A percentile compares a stretch with the other conserved stretches of the same genome.
Conservation (phyloP, 2,329 filamentous ascomycete genomes). For the Cordyceps javanica region DNA sequence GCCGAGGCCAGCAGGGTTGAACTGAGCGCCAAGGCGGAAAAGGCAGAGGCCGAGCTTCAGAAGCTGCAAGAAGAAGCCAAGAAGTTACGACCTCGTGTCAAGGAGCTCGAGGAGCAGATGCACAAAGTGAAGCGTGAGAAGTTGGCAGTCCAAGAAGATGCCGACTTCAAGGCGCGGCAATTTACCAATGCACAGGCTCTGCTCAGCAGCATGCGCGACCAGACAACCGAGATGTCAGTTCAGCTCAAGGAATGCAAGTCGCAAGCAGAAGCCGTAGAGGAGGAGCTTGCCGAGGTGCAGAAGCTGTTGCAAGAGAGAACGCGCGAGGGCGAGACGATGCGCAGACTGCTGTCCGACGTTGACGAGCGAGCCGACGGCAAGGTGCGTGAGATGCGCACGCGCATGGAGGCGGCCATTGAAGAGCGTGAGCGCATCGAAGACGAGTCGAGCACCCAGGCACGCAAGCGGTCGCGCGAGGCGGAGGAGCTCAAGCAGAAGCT, state of each 20-base stretch:
- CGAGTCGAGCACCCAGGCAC: conserved; percentile 71
- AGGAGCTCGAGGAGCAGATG: conserved; percentile 68
- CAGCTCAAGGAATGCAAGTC: conserved; percentile 87
- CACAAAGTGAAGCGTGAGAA: conserved; percentile 63
- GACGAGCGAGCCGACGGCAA: conserved; percentile 76
- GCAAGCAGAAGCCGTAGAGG: conserved; percentile 79
- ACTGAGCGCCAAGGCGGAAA: conserved; percentile 66
- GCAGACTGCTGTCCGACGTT: conserved; percentile 77
- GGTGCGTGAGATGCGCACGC: conserved; percentile 80
- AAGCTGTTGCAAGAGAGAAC: conserved; percentile 80
- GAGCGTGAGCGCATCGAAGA: conserved; percentile 91
- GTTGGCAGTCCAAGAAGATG: conserved; percentile 65
- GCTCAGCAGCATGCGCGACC: conserved; percentile 88
- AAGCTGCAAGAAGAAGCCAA: conserved; percentile 66
- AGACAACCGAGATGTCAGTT: conserved; percentile 78
- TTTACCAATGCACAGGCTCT: conserved; percentile 79
- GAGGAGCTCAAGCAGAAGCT: conserved; percentile 78
- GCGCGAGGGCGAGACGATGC: conserved; percentile 91
- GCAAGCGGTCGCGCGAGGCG: conserved; percentile 72
- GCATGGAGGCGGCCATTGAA: conserved; percentile 85
- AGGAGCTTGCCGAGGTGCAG: conserved; percentile 86
- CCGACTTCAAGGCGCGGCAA: conserved; percentile 77
- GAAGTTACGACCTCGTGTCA: conserved; percentile 55
- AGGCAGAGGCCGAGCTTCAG: conserved; percentile 61
- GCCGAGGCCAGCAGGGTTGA: conserved; percentile 76